Evolutionary conservation across 192 early-diverging fungal genomes (phyloP), one percentile per base, ranked within the genome.

Genomic region (Rhizophlyctis rosea): DNA sequence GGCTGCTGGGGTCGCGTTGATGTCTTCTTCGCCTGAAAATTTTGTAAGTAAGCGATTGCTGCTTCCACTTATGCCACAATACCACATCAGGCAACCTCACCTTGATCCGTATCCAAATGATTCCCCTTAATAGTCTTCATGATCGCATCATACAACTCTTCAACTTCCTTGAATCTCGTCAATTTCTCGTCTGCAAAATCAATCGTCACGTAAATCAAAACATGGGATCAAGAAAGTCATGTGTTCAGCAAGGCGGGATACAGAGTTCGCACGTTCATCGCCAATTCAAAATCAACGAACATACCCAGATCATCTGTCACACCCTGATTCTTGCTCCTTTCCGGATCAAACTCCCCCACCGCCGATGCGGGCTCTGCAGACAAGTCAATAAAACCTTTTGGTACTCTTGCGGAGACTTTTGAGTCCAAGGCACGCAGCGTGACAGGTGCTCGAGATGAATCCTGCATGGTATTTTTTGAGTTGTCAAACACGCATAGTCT

Each of bases 71-170:
- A 68, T 27, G 27, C 31, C 13, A 48, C 25, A 14, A 18, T 18
- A 57, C 14, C 29, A 58, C 23, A 25, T 1, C 27, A 28, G n/a
- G n/a, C 9, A 34, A 29, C 3, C 63, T 21, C 36, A 78, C 75
- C 59, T 35, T 74, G 72, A 29, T 74, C 67, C 4, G 64, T 64
- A 18, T 82, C 79, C 25, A 82, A 53, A 61, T 79, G 73, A 30
- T 50, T 67, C 25, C 70, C 65, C 13, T 59, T 51, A 14, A 78
- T 49, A 2, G 77, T 68, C 51, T 70, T 78, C 75, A 82, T 84
- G 34, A 84, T 84, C 67, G 79, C 82, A n/a, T 66, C 66, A 56
- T 84, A 84, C 7, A 84, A 64, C 61, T 81, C 79, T 64, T 82
- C 79, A 23, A 79, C 76, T 50, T 84, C 82, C 50, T 84, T 84